phyloP scores from a whole-genome alignment of 352 stramenopile genomes.

The Globisporangium paroecandrum region DNA sequence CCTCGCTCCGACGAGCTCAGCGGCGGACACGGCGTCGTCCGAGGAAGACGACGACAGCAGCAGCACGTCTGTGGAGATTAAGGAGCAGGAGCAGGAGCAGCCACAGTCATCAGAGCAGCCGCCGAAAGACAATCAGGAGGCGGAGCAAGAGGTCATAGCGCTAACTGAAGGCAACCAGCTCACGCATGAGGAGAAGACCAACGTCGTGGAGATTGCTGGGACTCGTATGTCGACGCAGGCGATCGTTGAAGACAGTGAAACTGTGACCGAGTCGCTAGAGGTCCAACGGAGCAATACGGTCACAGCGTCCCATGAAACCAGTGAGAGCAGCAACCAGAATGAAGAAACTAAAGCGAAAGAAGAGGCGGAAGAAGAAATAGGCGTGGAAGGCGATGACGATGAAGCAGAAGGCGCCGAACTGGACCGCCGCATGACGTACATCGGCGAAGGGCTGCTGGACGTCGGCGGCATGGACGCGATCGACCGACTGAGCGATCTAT shows the following conservation, averaged over 20 bases:
- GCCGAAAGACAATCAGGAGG: neutral
- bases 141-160: neutral
- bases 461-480: constrained; percentile 43
- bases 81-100: neutral
- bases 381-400: neutral
- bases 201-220: neutral
- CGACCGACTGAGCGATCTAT: constrained; percentile 47
- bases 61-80: neutral
- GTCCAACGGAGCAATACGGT: neutral
- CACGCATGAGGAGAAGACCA: neutral
- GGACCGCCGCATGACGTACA: constrained; percentile 56
- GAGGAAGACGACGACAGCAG: constrained; percentile 12
- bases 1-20: neutral
- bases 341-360: neutral
- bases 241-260: neutral
- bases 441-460: constrained; percentile 59
- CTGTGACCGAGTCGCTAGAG: neutral
- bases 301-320: neutral
- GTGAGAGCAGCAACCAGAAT: neutral
- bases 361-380: neutral
- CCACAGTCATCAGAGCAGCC: neutral
- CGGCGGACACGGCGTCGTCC: constrained; percentile 8
- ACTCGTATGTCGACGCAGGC: neutral
- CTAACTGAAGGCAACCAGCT: neutral
- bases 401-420: constrained; percentile 7